A percentile compares a stretch with the other conserved stretches of the same genome.
phyloP scores from a whole-genome alignment of 2,329 filamentous ascomycete species.

The Apiospora sp. region DNA sequence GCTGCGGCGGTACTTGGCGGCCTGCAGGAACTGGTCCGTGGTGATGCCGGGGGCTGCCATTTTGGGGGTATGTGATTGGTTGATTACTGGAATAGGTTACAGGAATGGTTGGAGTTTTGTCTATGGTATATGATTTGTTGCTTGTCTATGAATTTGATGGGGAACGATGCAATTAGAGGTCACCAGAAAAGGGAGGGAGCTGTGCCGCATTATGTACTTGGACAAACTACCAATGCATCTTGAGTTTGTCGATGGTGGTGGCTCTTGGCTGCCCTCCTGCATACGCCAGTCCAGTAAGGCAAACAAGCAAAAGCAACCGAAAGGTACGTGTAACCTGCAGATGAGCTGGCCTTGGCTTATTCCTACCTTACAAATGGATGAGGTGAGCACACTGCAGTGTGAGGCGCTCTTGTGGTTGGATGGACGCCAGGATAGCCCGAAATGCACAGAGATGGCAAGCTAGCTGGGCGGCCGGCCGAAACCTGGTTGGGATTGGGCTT shows the following conservation, averaged over 20 bases:
- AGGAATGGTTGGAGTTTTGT: neutral
- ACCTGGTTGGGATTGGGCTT: neutral
- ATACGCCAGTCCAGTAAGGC: neutral
- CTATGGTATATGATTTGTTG: neutral
- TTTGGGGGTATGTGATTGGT: neutral
- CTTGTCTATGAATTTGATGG: neutral
- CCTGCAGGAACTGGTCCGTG: constrained; percentile 39
- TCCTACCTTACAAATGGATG: neutral
- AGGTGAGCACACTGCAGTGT: neutral
- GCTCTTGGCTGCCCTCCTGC: neutral
- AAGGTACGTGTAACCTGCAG: neutral
- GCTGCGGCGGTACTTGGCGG: constrained; percentile 39
- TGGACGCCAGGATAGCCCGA: neutral
- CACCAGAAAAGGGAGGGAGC: neutral
- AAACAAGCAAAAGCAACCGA: neutral
- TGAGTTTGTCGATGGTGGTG: neutral
- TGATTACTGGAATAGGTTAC: neutral
- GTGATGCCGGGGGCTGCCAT: constrained; percentile 29
- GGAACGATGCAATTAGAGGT: neutral
- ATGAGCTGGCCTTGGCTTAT: neutral
- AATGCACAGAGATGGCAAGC: too few species aligned
- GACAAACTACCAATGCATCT: neutral
- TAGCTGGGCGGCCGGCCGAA: too few species aligned
- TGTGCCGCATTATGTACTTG: neutral
- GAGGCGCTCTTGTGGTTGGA: neutral